Evolutionary conservation across 139 green algal genomes (phyloP).

Genomic region (Bryopsis sp.): DNA sequence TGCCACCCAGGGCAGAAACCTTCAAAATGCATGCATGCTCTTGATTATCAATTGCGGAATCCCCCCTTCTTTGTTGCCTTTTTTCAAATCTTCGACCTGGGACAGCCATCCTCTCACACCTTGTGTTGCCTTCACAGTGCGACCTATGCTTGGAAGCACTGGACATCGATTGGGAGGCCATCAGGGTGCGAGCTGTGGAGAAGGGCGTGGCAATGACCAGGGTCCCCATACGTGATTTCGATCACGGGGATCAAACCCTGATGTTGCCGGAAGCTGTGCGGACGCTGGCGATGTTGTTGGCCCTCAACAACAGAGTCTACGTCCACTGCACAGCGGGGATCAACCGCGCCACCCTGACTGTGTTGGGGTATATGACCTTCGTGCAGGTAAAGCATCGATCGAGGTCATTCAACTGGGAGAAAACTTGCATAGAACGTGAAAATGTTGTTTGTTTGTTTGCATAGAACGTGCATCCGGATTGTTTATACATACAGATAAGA

Average conservation of each 20-base stretch:
- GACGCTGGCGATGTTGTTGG: constrained; percentile 36
- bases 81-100: too few species aligned
- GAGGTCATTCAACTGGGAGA: too few species aligned
- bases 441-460: too few species aligned
- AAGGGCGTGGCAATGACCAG: constrained; percentile 37
- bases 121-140: too few species aligned
- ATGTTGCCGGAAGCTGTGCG: constrained; percentile 66
- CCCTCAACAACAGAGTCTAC: constrained; percentile 48
- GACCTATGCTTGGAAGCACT: constrained; percentile 59
- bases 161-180: constrained; percentile 36
- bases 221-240: constrained; percentile 60
- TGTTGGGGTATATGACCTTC: constrained; percentile 65
- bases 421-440: too few species aligned
- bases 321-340: constrained; percentile 77
- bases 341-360: constrained; percentile 61
- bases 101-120: too few species aligned
- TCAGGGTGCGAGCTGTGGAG: constrained; percentile 31
- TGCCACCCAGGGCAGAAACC: too few species aligned
- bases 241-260: constrained; percentile 56
- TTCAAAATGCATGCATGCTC: too few species aligned
- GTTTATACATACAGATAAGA: too few species aligned
- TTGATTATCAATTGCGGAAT: too few species aligned
- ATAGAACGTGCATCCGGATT: too few species aligned
- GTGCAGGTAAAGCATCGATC: constrained; percentile 30
- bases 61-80: too few species aligned